Evolutionary conservation across 352 stramenopile genomes (phyloP).

Genomic region (Phytophthora lateralis): DNA sequence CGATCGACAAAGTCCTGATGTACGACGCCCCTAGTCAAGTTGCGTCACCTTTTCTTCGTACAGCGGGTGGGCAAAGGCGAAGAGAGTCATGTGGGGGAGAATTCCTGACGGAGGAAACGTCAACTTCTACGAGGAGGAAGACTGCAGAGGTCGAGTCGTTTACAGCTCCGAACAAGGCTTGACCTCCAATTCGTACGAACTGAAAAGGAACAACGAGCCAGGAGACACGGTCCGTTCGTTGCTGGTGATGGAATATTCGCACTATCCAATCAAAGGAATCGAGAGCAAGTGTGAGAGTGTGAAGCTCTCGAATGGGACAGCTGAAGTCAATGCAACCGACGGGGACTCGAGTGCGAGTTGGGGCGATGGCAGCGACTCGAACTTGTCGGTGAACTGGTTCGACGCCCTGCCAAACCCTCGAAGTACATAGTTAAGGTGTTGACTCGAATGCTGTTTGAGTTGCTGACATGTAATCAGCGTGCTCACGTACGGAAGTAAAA

Average conservation of each 20-base stretch:
- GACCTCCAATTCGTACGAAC: neutral
- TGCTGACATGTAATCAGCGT: no score
- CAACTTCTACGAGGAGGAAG: slow-evolving; percentile 8
- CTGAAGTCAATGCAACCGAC: neutral
- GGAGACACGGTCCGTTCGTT: slow-evolving; percentile 5
- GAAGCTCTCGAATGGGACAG: neutral
- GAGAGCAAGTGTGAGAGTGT: slow-evolving; percentile 5
- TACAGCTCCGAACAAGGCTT: neutral
- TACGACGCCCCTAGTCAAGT: slow-evolving; percentile 9
- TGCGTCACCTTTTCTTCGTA: neutral
- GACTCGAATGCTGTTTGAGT: neutral
- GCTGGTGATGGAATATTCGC: slow-evolving; percentile 2
- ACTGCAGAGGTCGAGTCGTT: neutral
- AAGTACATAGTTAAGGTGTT: neutral
- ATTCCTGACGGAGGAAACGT: slow-evolving; percentile 1
- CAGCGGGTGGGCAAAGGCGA: neutral
- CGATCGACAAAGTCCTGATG: slow-evolving; percentile 2
- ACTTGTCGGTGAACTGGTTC: neutral
- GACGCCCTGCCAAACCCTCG: neutral
- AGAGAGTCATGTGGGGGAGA: slow-evolving; percentile 5
- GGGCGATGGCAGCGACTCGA: neutral
- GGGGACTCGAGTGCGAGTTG: no score
- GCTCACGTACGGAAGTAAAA: no score
- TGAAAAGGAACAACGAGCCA: neutral
- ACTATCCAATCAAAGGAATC: neutral